A percentile compares a stretch with the other conserved stretches of the same genome.
These are phyloP conservation scores for Hypericum androsaemum DNA, from an alignment of 345 rosid genomes.

Conservation along the genomic window DNA sequence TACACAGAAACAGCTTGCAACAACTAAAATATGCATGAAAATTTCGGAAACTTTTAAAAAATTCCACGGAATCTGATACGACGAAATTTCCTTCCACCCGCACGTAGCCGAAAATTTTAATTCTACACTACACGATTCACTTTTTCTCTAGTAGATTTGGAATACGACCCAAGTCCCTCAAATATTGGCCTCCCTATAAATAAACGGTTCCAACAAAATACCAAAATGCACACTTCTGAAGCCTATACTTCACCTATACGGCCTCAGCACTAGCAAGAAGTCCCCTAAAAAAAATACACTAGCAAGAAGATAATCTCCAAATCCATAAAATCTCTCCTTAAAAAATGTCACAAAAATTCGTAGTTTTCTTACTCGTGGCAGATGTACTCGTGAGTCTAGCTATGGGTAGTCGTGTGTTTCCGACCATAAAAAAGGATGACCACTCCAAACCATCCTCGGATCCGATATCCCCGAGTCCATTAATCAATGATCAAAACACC, in stretches of 20 bases:
- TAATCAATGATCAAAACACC: background rate
- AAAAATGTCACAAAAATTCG: constrained; percentile 20
- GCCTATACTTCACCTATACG: too few species aligned
- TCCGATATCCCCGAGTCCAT: constrained; percentile 17
- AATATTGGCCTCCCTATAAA: constrained; percentile 4
- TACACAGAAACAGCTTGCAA: background rate
- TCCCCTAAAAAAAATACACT: too few species aligned
- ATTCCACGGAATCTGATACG: constrained; percentile 13
- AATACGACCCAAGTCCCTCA: constrained; percentile 10
- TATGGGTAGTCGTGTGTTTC: constrained; percentile 13
- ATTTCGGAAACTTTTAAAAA: constrained; percentile 4
- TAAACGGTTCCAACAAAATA: background rate
- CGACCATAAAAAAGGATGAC: background rate
- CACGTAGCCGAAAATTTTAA: too few species aligned
- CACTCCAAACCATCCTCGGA: constrained; percentile 1
- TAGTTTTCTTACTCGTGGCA: constrained; percentile 24
- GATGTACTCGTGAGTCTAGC: constrained; percentile 23
- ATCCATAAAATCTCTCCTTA: background rate
- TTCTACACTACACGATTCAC: too few species aligned
- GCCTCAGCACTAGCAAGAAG: too few species aligned
- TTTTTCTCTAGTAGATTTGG: too few species aligned
- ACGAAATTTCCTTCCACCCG: constrained; percentile 38
- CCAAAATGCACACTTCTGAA: constrained; percentile 1
- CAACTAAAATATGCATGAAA: too few species aligned
- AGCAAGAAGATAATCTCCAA: too few species aligned